These are phyloP conservation scores for Arthroderma uncinatum DNA, from an alignment of 2,329 filamentous ascomycete species.

Conservation along the genomic window DNA sequence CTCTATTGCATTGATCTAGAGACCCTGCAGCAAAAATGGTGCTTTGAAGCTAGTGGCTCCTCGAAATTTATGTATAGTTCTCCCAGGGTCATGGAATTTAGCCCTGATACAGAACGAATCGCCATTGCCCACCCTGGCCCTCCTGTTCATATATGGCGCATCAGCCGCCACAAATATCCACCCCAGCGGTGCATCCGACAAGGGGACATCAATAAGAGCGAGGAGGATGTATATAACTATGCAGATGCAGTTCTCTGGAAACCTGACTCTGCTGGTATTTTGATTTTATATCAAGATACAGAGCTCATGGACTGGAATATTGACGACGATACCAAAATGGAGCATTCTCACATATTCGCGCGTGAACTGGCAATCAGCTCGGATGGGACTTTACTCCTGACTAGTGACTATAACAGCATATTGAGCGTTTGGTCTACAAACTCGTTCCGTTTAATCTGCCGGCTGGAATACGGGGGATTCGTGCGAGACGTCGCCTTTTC, in stretches of 20 bases:
- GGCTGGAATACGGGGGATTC: constrained; percentile 16
- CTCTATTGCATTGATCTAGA: constrained; percentile 9
- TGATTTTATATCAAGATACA: constrained; percentile 12
- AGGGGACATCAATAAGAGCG: neutral
- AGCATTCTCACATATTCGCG: constrained; percentile 15
- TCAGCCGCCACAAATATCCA: neutral
- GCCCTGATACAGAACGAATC: constrained; percentile 12
- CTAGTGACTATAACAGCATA: constrained; percentile 18
- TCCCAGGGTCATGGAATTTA: constrained; percentile 15
- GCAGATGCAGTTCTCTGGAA: constrained; percentile 9
- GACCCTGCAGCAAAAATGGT: constrained; percentile 4
- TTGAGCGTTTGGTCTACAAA: constrained; percentile 21
- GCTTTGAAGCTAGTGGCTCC: constrained; percentile 6
- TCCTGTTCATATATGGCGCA: constrained; percentile 15
- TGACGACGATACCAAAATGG: constrained; percentile 1
- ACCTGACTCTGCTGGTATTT: constrained; percentile 1
- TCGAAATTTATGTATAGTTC: constrained; percentile 7
- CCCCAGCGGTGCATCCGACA: constrained; percentile 8
- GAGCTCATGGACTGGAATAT: constrained; percentile 10
- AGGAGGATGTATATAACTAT: neutral
- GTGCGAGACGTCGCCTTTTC: constrained; percentile 20
- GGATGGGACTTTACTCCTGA: constrained; percentile 20
- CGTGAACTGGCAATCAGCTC: constrained; percentile 17
- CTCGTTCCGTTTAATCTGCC: constrained; percentile 18
- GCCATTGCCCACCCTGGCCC: constrained; percentile 16